Conservation (phyloP, 176 grass and related monocot genomes). For the Typha latifolia region DNA sequence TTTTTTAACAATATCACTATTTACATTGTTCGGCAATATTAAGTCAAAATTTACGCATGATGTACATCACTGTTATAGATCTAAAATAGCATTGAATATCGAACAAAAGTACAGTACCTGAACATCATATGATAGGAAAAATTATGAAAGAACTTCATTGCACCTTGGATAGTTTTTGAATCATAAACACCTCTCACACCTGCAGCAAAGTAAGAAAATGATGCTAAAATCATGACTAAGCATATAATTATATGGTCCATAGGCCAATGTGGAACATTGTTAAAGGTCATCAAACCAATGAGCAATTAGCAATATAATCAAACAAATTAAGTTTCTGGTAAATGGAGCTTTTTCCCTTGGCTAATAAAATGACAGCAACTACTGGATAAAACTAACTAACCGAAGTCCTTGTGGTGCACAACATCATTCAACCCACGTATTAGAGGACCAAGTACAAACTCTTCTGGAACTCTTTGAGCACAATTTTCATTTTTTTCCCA, state of each 20-base stretch:
- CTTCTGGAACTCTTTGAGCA: constrained; percentile 46
- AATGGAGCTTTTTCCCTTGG: background rate
- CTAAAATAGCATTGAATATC: no score
- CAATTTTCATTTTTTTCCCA: constrained; percentile 41
- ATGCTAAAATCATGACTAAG: background rate
- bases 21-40: no score
- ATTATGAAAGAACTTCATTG: constrained; percentile 53
- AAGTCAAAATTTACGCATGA: no score
- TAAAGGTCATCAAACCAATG: no score
- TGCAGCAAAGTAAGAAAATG: constrained; percentile 20
- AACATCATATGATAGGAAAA: constrained; percentile 37
- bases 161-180: constrained; percentile 72
- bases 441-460: constrained; percentile 73
- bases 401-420: constrained; percentile 90
- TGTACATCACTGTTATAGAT: no score
- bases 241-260: background rate
- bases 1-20: no score
- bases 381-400: constrained; percentile 63
- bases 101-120: constrained; percentile 25
- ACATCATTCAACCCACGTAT: constrained; percentile 79
- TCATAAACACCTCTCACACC: constrained; percentile 67
- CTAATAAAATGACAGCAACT: background rate
- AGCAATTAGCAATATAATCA: no score
- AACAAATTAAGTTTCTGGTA: no score
- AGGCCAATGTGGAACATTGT: background rate